These are phyloP conservation scores for Dendrobium catenatum DNA, from an alignment of 106 monocot species.

Conservation along the genomic window DNA sequence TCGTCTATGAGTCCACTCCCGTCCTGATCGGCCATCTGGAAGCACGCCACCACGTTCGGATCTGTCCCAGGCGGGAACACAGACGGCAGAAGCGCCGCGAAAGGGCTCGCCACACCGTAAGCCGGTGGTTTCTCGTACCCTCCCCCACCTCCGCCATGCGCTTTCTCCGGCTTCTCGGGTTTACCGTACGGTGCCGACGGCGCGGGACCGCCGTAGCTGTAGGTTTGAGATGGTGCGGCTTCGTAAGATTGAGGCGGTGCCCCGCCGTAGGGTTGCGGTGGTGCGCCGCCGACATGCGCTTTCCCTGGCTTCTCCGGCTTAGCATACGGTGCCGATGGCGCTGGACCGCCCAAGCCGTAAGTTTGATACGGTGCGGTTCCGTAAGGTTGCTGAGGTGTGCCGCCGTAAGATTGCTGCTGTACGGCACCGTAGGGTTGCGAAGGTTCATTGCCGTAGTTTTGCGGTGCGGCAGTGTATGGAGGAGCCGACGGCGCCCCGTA, in stretches of 20 bases:
- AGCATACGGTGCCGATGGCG: not conserved
- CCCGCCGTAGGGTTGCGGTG: not conserved
- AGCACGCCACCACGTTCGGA: conserved; percentile 82
- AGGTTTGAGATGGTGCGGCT: not conserved
- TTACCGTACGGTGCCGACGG: not conserved
- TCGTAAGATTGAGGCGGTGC: not conserved
- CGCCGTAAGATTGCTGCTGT: not conserved
- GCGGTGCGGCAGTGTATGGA: conserved; percentile 1
- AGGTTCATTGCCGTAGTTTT: not conserved
- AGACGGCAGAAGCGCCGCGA: conserved; percentile 67
- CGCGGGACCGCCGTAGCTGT: not conserved
- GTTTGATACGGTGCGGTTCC: not conserved
- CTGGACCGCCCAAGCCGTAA: not conserved
- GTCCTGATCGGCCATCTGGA: conserved; percentile 81
- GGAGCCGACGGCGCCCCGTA: not conserved
- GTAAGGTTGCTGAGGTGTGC: not conserved
- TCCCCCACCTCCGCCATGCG: not conserved
- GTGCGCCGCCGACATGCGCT: not conserved
- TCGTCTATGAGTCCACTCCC: conserved; percentile 93
- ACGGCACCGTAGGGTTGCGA: not conserved
- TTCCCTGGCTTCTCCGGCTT: conserved; percentile 1
- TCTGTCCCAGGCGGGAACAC: conserved; percentile 87
- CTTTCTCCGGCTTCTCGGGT: not conserved
- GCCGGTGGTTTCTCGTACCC: not conserved
- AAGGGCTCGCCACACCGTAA: conserved; percentile 30